phyloP scores from a whole-genome alignment of 2,329 filamentous ascomycete genomes.

The Colletotrichum sp. region DNA sequence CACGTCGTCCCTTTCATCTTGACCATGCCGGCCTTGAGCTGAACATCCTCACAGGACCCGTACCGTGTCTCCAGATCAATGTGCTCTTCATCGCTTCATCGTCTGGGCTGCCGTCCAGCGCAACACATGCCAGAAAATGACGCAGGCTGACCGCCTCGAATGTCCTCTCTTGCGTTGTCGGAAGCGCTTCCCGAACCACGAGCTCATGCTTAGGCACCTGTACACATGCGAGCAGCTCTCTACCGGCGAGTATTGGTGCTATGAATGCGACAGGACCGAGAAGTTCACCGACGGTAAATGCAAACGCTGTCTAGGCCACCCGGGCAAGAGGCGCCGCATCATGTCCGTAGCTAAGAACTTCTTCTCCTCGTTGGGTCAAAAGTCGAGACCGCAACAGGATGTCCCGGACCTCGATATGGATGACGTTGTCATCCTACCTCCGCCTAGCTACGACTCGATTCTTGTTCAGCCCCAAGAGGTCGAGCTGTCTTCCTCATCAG shows the following conservation, averaged over 20 bases:
- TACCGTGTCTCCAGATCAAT: slow-evolving; percentile 51
- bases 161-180: slow-evolving; percentile 59
- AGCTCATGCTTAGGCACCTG: slow-evolving; percentile 59
- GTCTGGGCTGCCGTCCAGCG: slow-evolving; percentile 62
- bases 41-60: slow-evolving; percentile 41
- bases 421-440: slow-evolving; percentile 36
- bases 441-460: slow-evolving; percentile 52
- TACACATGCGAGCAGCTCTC: slow-evolving; percentile 52
- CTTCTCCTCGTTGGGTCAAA: slow-evolving; percentile 58
- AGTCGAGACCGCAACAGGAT: slow-evolving; percentile 40
- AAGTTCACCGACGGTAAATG: slow-evolving; percentile 57
- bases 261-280: slow-evolving; percentile 57
- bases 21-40: slow-evolving; percentile 19
- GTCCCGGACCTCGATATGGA: slow-evolving; percentile 32
- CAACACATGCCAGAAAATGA: slow-evolving; percentile 54
- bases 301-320: slow-evolving; percentile 53
- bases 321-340: slow-evolving; percentile 56
- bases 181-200: slow-evolving; percentile 54
- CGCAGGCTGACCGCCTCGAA: slow-evolving; percentile 50
- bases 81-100: slow-evolving; percentile 59
- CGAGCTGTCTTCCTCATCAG: slow-evolving; percentile 54
- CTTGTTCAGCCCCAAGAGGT: slow-evolving; percentile 34
- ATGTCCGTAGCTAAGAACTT: slow-evolving; percentile 59
- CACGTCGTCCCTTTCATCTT: background rate
- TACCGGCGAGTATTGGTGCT: slow-evolving; percentile 61